These are phyloP conservation scores for Tricholoma furcatifolium DNA, from an alignment of 768 basidiomycete species.

Conservation along the genomic window DNA sequence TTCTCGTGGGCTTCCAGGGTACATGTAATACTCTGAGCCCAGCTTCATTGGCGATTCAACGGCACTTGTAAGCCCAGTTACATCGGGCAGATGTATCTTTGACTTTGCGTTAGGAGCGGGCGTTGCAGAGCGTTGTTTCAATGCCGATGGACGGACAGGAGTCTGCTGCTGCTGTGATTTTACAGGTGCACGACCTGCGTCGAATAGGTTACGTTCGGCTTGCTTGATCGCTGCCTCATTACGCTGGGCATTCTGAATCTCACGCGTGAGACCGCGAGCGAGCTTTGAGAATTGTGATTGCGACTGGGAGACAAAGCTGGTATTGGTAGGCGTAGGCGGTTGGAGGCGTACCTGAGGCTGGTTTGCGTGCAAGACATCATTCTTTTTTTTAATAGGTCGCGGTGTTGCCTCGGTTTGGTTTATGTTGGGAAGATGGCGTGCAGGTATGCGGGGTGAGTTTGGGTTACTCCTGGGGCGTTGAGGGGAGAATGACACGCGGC, in stretches of 20 bases:
- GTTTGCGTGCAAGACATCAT: conserved; percentile 26
- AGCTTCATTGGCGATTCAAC: conserved; percentile 71
- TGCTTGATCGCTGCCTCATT: conserved; percentile 10
- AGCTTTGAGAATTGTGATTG: conserved; percentile 55
- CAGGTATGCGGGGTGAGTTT: conserved; percentile 23
- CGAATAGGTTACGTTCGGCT: conserved; percentile 36
- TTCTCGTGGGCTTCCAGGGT: conserved; percentile 52
- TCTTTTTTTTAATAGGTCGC: conserved; percentile 26
- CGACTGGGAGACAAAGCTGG: conserved; percentile 26
- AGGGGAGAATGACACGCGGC: conserved; percentile 71
- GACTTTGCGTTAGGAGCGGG: conserved; percentile 22
- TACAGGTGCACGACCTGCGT: conserved; percentile 22
- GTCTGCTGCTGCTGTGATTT: conserved; percentile 25
- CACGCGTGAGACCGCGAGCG: conserved; percentile 53
- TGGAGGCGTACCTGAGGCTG: conserved; percentile 54
- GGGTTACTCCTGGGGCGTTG: conserved; percentile 61
- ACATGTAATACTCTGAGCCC: conserved; percentile 48
- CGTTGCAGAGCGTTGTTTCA: conserved; percentile 18
- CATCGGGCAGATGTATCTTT: conserved; percentile 69
- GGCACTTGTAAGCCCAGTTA: conserved; percentile 80
- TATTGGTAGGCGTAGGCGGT: conserved; percentile 59
- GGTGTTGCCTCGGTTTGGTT: conserved; percentile 28
- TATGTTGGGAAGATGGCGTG: conserved; percentile 12
- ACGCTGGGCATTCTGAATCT: conserved; percentile 38
- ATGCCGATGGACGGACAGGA: conserved; percentile 11